These are phyloP conservation scores for Podaxis rugospora DNA, from an alignment of 768 basidiomycete genomes.

Conservation along the genomic window DNA sequence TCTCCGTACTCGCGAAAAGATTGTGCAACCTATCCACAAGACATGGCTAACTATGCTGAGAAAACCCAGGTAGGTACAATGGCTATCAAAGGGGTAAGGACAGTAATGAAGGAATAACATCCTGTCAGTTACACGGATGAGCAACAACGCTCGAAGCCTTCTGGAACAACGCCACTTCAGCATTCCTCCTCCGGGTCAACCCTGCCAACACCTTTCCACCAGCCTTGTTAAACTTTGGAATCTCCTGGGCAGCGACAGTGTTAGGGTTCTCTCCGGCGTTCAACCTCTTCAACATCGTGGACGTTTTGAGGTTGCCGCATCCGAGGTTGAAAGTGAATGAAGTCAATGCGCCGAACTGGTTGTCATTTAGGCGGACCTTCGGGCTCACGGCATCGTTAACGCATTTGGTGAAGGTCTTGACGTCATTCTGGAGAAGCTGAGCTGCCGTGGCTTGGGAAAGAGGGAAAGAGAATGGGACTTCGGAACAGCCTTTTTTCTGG, in stretches of 20 bases:
- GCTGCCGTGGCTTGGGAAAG: constrained; percentile 22
- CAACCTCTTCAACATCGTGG: constrained; percentile 27
- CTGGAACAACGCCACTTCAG: constrained; percentile 30
- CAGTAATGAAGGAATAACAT: neutral
- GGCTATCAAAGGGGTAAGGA: neutral
- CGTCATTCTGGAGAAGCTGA: constrained; percentile 24
- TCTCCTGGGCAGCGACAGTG: constrained; percentile 30
- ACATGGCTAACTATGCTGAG: too few relatives aligned
- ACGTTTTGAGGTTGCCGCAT: constrained; percentile 23
- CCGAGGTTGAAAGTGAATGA: constrained; percentile 31
- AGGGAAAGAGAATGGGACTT: constrained; percentile 27
- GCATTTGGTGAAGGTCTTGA: constrained; percentile 24
- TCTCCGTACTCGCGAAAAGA: too few relatives aligned
- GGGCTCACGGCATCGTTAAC: constrained; percentile 23
- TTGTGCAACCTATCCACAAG: too few relatives aligned
- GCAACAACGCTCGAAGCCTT: constrained; percentile 27
- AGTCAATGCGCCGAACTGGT: constrained; percentile 31
- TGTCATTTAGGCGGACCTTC: constrained; percentile 28
- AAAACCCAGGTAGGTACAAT: too few relatives aligned
- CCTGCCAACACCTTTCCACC: constrained; percentile 27
- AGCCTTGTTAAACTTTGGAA: constrained; percentile 29
- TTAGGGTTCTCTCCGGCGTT: constrained; percentile 31
- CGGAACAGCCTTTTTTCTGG: constrained; percentile 13
- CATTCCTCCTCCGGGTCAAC: constrained; percentile 24
- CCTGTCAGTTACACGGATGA: constrained; percentile 21